phyloP scores from a whole-genome alignment of 192 early-diverging fungal genomes.

The Umbelopsis isabellina region DNA sequence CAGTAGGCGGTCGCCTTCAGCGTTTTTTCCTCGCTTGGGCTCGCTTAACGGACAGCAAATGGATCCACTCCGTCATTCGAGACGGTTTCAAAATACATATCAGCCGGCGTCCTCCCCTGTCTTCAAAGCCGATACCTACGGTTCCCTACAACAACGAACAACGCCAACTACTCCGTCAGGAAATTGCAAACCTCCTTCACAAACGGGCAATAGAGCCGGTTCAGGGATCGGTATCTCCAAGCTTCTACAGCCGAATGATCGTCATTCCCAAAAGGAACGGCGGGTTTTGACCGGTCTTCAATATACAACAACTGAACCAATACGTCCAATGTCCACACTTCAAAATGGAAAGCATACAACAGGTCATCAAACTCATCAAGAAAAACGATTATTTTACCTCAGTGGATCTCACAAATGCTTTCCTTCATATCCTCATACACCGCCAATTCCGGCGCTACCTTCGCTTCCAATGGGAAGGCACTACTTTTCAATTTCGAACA shows the following conservation, averaged over 20 bases:
- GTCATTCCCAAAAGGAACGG: conserved; percentile 35
- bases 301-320: conserved; percentile 13
- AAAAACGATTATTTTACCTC: too few relatives aligned
- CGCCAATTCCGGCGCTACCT: too few relatives aligned
- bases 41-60: conserved; percentile 1
- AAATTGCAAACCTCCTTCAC: conserved; percentile 28
- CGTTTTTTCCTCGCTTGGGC: conserved; percentile 24
- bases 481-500: too few relatives aligned
- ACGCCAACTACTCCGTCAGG: conserved; percentile 5
- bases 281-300: conserved; percentile 36
- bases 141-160: conserved; percentile 20
- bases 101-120: conserved; percentile 16
- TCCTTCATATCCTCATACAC: too few relatives aligned
- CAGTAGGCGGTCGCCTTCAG: conserved; percentile 29
- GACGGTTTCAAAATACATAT: conserved; percentile 34
- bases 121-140: conserved; percentile 5
- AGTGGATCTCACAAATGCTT: too few relatives aligned
- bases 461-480: too few relatives aligned
- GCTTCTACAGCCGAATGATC: conserved; percentile 36
- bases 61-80: conserved; percentile 18
- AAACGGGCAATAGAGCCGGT: conserved; percentile 31
- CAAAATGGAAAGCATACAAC: too few relatives aligned
- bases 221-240: conserved; percentile 2
- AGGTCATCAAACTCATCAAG: too few relatives aligned
- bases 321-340: too few relatives aligned